Percentiles rank a stretch among this genome's conserved stretches.
Conservation (phyloP, 1,284 basidiomycete species). For the Boletus mariae region DNA sequence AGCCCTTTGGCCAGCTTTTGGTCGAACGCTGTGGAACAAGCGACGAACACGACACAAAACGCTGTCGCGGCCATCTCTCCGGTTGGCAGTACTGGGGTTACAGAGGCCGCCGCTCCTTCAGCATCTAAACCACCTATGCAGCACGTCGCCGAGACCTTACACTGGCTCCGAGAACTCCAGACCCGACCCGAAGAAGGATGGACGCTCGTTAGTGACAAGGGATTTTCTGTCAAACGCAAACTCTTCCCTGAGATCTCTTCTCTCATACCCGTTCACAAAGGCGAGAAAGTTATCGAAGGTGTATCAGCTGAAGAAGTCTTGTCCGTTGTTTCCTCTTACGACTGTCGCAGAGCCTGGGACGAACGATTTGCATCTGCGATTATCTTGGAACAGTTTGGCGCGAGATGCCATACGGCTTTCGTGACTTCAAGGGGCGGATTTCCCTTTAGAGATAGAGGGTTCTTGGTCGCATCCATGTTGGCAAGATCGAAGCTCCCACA, state of each 20-base stretch:
- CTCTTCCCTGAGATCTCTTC: slow-evolving; percentile 76
- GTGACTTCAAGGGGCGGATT: slow-evolving; percentile 74
- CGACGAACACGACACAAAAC: slow-evolving; percentile 65
- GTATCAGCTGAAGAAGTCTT: slow-evolving; percentile 91
- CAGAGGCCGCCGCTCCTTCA: slow-evolving; percentile 43
- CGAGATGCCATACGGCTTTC: slow-evolving; percentile 70
- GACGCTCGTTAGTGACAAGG: slow-evolving; percentile 80
- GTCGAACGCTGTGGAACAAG: slow-evolving; percentile 70
- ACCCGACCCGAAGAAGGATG: slow-evolving; percentile 65
- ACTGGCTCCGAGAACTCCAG: slow-evolving; percentile 77
- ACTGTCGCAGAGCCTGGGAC: slow-evolving; percentile 82
- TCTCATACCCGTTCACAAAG: slow-evolving; percentile 82
- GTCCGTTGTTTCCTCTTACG: slow-evolving; percentile 65
- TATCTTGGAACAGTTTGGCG: slow-evolving; percentile 79
- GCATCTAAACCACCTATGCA: slow-evolving; percentile 66
- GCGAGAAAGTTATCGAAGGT: slow-evolving; percentile 91
- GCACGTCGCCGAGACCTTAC: slow-evolving; percentile 74
- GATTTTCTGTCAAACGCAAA: slow-evolving; percentile 75
- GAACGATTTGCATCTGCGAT: slow-evolving; percentile 71
- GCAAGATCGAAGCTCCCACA: slow-evolving; percentile 55
- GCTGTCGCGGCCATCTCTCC: slow-evolving; percentile 71
- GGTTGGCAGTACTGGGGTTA: slow-evolving; percentile 34
- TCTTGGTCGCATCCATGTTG: slow-evolving; percentile 75
- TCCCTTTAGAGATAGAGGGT: slow-evolving; percentile 88
- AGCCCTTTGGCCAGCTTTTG: slow-evolving; percentile 73